Evolutionary conservation across 331 rosid genomes (phyloP).

Genomic region (Cydonia oblonga): DNA sequence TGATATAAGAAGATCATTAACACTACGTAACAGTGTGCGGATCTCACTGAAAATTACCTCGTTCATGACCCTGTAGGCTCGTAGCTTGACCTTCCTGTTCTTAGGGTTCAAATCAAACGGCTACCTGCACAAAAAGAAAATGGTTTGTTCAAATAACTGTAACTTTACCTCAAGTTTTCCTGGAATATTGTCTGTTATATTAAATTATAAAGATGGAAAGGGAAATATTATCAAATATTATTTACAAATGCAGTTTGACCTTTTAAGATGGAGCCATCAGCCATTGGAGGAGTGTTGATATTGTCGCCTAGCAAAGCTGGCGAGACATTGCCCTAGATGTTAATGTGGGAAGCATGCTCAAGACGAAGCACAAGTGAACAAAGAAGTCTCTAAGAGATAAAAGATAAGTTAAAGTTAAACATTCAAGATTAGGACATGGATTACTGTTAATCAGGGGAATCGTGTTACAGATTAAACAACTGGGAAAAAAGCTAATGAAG

Average conservation of each 20-base stretch:
- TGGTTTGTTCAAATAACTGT: neutral
- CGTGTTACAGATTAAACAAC: neutral
- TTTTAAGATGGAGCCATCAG: constrained; percentile 22
- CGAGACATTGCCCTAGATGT: constrained; percentile 67
- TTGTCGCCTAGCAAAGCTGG: constrained; percentile 48
- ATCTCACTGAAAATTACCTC: neutral
- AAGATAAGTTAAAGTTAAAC: constrained; percentile 2
- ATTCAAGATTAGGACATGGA: constrained; percentile 15
- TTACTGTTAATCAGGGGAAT: constrained; percentile 20
- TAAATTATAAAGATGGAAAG: neutral
- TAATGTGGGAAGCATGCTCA: constrained; percentile 61
- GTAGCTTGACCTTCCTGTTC: neutral
- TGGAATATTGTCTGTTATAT: constrained; percentile 6
- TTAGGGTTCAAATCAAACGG: constrained; percentile 10
- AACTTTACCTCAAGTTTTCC: constrained; percentile 7
- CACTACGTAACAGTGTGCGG: neutral
- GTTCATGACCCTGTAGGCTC: neutral
- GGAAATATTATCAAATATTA: neutral
- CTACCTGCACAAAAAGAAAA: constrained; percentile 7
- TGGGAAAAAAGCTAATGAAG: neutral
- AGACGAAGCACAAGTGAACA: constrained; percentile 50
- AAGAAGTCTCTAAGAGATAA: constrained; percentile 18
- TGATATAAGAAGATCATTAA: too few relatives aligned
- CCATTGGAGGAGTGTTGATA: constrained; percentile 27
- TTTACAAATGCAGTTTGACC: constrained; percentile 2